Evolutionary conservation across 352 stramenopile genomes (phyloP).

Genomic region (Phytophthora agathidicida): DNA sequence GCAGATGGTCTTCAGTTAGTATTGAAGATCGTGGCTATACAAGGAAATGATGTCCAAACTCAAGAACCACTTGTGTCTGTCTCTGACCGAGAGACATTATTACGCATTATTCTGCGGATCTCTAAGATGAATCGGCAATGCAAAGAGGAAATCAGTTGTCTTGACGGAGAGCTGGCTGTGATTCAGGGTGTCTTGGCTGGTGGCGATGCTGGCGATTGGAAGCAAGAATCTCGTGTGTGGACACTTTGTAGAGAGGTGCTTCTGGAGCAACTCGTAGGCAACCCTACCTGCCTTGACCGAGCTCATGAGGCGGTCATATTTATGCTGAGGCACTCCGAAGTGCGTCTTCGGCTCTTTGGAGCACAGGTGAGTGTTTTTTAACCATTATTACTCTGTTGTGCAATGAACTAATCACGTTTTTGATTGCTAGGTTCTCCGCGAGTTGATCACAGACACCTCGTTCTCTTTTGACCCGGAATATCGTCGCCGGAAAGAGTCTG

Average conservation of each 20-base stretch:
- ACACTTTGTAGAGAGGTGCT: conserved; percentile 48
- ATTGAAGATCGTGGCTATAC: conserved; percentile 40
- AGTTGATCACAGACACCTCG: conserved; percentile 55
- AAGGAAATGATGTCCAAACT: conserved; percentile 5
- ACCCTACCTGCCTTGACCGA: conserved; percentile 31
- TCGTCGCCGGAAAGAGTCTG: conserved; percentile 32
- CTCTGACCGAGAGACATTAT: conserved; percentile 37
- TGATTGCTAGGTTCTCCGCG: conserved; percentile 52
- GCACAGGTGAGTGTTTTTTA: conserved; percentile 39
- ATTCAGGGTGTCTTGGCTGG: conserved; percentile 43
- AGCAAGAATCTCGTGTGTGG: conserved; percentile 21
- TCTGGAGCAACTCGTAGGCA: conserved; percentile 67
- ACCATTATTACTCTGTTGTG: not conserved
- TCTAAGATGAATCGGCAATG: conserved; percentile 42
- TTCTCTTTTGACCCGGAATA: conserved; percentile 58
- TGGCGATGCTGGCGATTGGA: conserved; percentile 21
- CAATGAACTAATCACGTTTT: not conserved
- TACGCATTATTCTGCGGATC: conserved; percentile 47
- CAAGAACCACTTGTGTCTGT: conserved; percentile 24
- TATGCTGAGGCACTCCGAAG: conserved; percentile 45
- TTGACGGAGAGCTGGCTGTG: conserved; percentile 51
- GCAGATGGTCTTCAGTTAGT: conserved; percentile 56
- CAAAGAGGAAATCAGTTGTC: conserved; percentile 57
- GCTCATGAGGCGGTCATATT: conserved; percentile 43
- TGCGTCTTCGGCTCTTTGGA: conserved; percentile 52